Base-by-base conservation (phyloP, 345 rosid genomes). In the Euphorbia tirucalli region DNA sequence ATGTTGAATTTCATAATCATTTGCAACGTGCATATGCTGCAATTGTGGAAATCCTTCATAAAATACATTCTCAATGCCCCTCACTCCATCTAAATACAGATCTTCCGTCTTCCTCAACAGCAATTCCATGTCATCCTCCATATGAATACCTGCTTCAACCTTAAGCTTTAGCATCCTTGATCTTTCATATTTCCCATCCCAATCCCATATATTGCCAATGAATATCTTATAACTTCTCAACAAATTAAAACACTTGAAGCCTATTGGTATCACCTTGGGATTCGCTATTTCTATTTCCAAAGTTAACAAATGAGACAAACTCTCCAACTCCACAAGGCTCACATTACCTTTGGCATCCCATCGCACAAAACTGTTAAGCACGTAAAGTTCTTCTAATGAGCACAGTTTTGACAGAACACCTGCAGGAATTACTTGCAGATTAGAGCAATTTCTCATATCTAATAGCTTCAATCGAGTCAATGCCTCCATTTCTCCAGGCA, bases 331-430 rank as follows among this genome's bases (percentile, higher is more conserved):
- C 1, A 8, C 3, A 28, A 79, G 31, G 10, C 73, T 61, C 9
- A 74, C 71, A 48, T 66, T 54, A 19, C 50, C 74, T 41, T 71
- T 75, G 9, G 19, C 71, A 8, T 24, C 74, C 87, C 83, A 84
- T 11, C 39, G n/a, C 13, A 24, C 66, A 71, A 77, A 84, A 27
- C 77, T 28, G 16, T 71, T 31, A 3, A 3, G 43, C 59, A 82
- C 70, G 16, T 55, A 24, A 21, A 82, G 66, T 48, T 77, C 83
- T 72, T 84, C 85, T 37, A 82, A 28, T 2, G 11, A n/a, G 0
- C 75, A 25, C 5, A 84, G 48, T n/a, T 44, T 65, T 71, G 77
- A 76, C 6, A 82, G 27, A 19, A 82, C 61, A 71, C 71, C 66
- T 13, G 65, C 61, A 10, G 78, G 81, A 52, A 85, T 74, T 35